phyloP scores from a whole-genome alignment of 257 asterid species.

The Buddleja alternifolia region DNA sequence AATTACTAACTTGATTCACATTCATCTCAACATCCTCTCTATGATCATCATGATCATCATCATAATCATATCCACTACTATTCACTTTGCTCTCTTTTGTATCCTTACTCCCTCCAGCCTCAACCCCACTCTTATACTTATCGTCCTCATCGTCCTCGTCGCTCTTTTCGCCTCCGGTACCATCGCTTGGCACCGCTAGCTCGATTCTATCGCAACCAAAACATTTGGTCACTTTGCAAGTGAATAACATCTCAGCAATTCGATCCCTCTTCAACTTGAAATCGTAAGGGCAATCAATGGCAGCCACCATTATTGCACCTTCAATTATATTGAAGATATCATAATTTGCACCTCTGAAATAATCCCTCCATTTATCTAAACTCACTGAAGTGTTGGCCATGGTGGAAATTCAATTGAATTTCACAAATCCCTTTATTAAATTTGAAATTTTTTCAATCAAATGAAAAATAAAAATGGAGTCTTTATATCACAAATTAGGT shows the following conservation, averaged over 20 bases:
- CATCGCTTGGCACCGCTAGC: conserved; percentile 29
- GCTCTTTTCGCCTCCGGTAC: neutral
- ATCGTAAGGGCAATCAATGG: conserved; percentile 49
- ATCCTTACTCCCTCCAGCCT: conserved; percentile 32
- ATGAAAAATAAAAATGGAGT: neutral
- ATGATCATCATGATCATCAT: conserved; percentile 26
- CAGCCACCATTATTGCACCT: conserved; percentile 55
- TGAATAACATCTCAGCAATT: conserved; percentile 49
- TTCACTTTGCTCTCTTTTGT: conserved; percentile 40
- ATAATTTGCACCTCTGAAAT: conserved; percentile 37
- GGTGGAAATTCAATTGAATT: conserved; percentile 7
- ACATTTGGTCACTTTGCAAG: conserved; percentile 35
- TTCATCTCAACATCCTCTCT: conserved; percentile 26
- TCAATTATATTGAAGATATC: conserved; percentile 48
- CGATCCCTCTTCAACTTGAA: conserved; percentile 49
- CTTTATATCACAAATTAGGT: neutral
- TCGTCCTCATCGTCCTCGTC: conserved; percentile 4
- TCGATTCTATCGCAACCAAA: conserved; percentile 30
- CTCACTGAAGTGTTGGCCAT: conserved; percentile 34
- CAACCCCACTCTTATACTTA: conserved; percentile 27
- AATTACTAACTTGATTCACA: conserved; percentile 30
- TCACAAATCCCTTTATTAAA: conserved; percentile 23
- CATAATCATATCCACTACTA: conserved; percentile 19
- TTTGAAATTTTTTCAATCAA: too few species aligned
- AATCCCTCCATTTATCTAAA: conserved; percentile 57